phyloP scores from a whole-genome alignment of 768 basidiomycete genomes.

The Neoboletus magnificus region DNA sequence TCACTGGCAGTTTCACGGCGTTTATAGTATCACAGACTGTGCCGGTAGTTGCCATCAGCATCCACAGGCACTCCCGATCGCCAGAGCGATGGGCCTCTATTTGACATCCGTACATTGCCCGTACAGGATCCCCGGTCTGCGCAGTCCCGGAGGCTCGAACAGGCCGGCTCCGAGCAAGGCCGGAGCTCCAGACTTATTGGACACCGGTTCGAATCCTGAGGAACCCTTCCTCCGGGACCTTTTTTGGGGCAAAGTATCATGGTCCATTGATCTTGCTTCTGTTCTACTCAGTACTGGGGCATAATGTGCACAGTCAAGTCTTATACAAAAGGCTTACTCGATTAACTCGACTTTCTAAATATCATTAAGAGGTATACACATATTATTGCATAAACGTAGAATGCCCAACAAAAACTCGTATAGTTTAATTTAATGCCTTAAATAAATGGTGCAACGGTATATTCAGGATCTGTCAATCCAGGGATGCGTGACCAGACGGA shows the following conservation, averaged over 20 bases:
- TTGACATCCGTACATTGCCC: background rate
- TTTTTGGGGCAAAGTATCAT: background rate
- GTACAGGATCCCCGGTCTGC: background rate
- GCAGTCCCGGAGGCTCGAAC: background rate
- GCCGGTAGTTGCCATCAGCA: background rate
- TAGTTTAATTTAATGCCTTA: slow-evolving; percentile 17
- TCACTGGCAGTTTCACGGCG: background rate
- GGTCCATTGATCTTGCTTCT: background rate
- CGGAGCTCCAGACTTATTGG: background rate
- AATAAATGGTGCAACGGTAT: slow-evolving; percentile 9
- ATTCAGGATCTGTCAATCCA: slow-evolving; percentile 35
- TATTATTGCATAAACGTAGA: background rate
- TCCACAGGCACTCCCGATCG: background rate
- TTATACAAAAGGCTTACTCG: background rate
- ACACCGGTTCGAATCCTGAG: background rate
- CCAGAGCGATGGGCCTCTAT: background rate
- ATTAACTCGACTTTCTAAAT: background rate
- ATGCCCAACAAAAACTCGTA: background rate
- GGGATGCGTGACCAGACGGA: slow-evolving; percentile 61
- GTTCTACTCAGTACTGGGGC: background rate
- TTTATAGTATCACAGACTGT: background rate
- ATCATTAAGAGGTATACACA: slow-evolving; percentile 8
- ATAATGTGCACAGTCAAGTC: background rate
- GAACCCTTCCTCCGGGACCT: no score
- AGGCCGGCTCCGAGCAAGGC: no score